Conservation (phyloP, 129 eudicot genomes). For the Chrysanthemum seticuspe region DNA sequence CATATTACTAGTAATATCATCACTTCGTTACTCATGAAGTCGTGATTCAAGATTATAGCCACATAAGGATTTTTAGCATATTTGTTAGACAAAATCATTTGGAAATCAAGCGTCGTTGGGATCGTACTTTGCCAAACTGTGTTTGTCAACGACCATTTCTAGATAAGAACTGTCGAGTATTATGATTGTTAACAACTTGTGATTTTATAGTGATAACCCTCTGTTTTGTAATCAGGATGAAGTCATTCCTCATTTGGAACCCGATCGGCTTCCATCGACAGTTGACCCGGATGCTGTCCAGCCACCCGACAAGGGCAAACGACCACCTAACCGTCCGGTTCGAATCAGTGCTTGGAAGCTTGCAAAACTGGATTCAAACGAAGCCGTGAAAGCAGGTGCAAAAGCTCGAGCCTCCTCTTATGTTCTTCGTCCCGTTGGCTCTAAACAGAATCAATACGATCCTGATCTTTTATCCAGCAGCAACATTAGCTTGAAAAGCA, state of each 20-base stretch:
- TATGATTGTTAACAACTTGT: neutral
- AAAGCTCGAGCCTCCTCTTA: constrained; percentile 87
- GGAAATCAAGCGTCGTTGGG: neutral
- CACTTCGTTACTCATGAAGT: too few species aligned
- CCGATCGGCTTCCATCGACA: constrained; percentile 77
- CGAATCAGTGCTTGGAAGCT: constrained; percentile 94
- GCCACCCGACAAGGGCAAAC: constrained; percentile 61
- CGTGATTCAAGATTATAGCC: too few species aligned
- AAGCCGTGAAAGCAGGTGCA: constrained; percentile 86
- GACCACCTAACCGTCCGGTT: constrained; percentile 55
- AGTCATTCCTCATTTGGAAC: constrained; percentile 78
- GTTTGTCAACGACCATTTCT: neutral
- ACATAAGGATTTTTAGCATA: neutral
- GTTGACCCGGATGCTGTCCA: constrained; percentile 67
- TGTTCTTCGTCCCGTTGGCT: constrained; percentile 68
- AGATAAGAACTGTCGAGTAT: neutral
- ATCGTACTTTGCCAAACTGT: neutral
- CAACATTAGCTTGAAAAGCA: constrained; percentile 73
- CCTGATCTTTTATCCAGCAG: constrained; percentile 54
- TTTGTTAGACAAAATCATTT: neutral
- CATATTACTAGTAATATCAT: too few species aligned
- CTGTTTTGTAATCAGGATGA: constrained; percentile 57
- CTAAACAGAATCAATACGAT: constrained; percentile 57
- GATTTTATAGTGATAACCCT: neutral
- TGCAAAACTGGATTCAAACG: constrained; percentile 71